phyloP scores from a whole-genome alignment of 2,329 filamentous ascomycete species.

The Capronia epimyces region DNA sequence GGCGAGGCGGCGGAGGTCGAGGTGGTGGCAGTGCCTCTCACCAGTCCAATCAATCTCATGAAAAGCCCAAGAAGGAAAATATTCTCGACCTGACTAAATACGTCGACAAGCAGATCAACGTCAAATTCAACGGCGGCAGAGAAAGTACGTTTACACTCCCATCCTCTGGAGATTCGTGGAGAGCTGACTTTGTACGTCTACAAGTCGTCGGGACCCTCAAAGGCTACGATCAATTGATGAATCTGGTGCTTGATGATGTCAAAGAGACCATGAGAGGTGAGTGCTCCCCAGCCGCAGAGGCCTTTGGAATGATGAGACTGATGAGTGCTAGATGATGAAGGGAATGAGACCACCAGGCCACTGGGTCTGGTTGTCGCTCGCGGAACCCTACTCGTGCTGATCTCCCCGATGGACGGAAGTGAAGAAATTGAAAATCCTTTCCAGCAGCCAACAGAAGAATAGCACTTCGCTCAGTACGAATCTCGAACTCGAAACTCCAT shows the following conservation, averaged over 20 bases:
- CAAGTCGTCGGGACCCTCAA: conserved; percentile 83
- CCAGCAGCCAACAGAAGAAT: conserved; percentile 62
- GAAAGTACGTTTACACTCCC: conserved; percentile 58
- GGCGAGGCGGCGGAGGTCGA: conserved; percentile 36
- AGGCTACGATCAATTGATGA: conserved; percentile 96
- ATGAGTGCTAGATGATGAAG: conserved; percentile 69
- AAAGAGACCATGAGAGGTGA: conserved; percentile 82
- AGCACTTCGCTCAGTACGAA: conserved; percentile 26
- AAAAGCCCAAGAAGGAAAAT: conserved; percentile 95
- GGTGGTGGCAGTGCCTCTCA: conserved; percentile 43
- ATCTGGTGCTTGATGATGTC: conserved; percentile 90
- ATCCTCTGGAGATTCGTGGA: too few relatives aligned
- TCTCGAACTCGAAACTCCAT: too few relatives aligned
- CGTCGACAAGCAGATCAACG: conserved; percentile 90
- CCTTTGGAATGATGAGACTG: background rate
- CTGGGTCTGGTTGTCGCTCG: conserved; percentile 85
- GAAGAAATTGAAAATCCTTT: conserved; percentile 96
- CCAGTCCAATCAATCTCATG: conserved; percentile 50
- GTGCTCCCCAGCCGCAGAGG: conserved; percentile 25
- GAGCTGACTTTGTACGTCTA: background rate
- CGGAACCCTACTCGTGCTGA: conserved; percentile 85
- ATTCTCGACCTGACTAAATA: conserved; percentile 94
- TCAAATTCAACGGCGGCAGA: conserved; percentile 93
- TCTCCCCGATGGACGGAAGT: conserved; percentile 89
- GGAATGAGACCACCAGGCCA: conserved; percentile 73